Evolutionary conservation across 2,329 filamentous ascomycete species (phyloP).

Genomic region (Grosmannia serpens): DNA sequence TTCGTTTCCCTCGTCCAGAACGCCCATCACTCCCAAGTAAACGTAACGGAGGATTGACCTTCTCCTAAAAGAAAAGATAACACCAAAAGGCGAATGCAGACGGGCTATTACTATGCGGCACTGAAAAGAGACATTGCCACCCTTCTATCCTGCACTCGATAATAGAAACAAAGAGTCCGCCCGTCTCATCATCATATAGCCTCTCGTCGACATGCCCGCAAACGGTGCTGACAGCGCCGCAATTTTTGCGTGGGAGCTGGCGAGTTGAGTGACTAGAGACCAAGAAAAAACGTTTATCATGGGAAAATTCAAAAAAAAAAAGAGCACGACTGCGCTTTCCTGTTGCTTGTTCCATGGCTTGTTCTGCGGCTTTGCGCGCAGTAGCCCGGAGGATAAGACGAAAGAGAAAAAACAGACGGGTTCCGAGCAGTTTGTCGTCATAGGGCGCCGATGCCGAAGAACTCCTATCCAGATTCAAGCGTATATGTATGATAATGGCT

Average conservation of each 20-base stretch:
- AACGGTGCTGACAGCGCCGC: background rate
- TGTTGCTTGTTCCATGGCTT: background rate
- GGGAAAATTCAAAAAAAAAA: background rate
- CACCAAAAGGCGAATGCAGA: background rate
- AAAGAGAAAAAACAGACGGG: background rate
- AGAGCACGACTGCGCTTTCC: background rate
- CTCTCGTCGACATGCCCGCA: no score
- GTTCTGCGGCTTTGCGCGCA: background rate
- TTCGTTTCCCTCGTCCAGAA: constrained; percentile 4
- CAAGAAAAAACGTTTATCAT: background rate
- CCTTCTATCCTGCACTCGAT: background rate
- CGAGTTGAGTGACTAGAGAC: background rate
- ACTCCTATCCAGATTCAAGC: constrained; percentile 10
- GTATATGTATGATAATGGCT: constrained; percentile 5
- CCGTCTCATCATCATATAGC: background rate
- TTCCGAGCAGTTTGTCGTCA: constrained; percentile 5
- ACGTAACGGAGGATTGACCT: background rate
- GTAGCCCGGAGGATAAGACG: background rate
- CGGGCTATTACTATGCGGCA: background rate
- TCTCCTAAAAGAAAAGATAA: background rate
- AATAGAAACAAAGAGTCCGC: background rate
- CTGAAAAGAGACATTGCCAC: background rate
- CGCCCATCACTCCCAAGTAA: constrained; percentile 1
- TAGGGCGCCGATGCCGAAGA: constrained; percentile 8
- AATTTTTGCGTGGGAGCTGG: background rate